Percentiles rank a stretch among this genome's conserved stretches.
Evolutionary conservation across 768 basidiomycete genomes (phyloP).

Genomic region (Suillus decipiens): DNA sequence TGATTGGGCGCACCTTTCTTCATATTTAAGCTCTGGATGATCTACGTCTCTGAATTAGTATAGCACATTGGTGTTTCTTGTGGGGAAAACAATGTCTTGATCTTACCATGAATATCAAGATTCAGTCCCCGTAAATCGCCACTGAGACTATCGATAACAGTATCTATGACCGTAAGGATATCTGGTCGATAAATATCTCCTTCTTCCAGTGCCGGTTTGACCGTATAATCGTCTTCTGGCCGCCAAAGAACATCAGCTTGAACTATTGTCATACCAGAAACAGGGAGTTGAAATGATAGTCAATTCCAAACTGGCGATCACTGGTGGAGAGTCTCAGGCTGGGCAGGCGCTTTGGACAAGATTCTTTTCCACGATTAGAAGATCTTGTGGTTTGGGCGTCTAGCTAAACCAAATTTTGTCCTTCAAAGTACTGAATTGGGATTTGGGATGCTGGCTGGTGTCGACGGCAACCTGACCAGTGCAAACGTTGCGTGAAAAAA

Average conservation of each 20-base stretch:
- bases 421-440: no score
- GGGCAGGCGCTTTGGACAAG: background rate
- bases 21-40: conserved; percentile 64
- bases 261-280: background rate
- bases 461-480: background rate
- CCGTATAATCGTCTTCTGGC: conserved; percentile 27
- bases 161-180: conserved; percentile 54
- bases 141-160: conserved; percentile 48
- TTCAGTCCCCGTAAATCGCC: conserved; percentile 57
- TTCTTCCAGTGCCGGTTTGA: conserved; percentile 19
- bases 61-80: background rate
- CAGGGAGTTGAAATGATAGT: background rate
- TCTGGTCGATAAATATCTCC: conserved; percentile 47
- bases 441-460: no score
- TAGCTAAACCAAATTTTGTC: no score
- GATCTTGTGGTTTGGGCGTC: background rate
- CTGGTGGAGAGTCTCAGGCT: background rate
- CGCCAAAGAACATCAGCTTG: conserved; percentile 36
- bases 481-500: no score
- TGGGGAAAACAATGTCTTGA: background rate
- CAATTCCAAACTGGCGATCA: background rate
- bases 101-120: conserved; percentile 66
- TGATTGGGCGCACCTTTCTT: conserved; percentile 51
- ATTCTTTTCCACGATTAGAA: background rate
- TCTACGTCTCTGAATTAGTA: conserved; percentile 36